Conservation (phyloP, 495 filamentous ascomycete species). For the Podospora conica region DNA sequence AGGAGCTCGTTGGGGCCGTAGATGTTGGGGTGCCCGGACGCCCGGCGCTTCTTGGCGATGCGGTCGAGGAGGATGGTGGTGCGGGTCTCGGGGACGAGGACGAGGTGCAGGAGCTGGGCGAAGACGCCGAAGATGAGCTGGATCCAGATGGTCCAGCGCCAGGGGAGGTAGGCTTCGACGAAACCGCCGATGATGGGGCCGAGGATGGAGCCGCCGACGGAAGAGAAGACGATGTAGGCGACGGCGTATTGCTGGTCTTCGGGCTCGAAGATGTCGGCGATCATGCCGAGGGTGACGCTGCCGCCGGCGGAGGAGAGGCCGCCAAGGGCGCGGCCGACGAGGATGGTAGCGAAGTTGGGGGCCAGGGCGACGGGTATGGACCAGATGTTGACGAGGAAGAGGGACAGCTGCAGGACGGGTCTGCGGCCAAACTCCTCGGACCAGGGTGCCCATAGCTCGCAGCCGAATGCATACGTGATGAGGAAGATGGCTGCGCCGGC, state of each 20-base stretch:
- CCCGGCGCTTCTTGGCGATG: slow-evolving; percentile 58
- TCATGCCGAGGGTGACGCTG: slow-evolving; percentile 76
- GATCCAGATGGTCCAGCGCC: slow-evolving; percentile 78
- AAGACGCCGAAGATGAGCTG: slow-evolving; percentile 67
- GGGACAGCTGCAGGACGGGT: slow-evolving; percentile 62
- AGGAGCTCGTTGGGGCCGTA: slow-evolving; percentile 59
- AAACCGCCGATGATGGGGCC: slow-evolving; percentile 79
- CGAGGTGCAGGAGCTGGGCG: slow-evolving; percentile 59
- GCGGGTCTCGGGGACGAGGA: slow-evolving; percentile 65
- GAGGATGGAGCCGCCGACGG: slow-evolving; percentile 66
- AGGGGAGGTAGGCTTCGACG: slow-evolving; percentile 56
- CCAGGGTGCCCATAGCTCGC: slow-evolving; percentile 80
- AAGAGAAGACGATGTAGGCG: slow-evolving; percentile 69
- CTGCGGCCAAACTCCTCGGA: slow-evolving; percentile 72
- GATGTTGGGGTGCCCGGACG: slow-evolving; percentile 47
- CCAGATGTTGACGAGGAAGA: slow-evolving; percentile 69
- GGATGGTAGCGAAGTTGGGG: slow-evolving; percentile 59
- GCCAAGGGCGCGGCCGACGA: slow-evolving; percentile 61
- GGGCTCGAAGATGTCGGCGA: slow-evolving; percentile 72
- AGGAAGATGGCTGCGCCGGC: slow-evolving; percentile 66
- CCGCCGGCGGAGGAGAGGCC: slow-evolving; percentile 70
- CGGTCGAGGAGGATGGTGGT: slow-evolving; percentile 60
- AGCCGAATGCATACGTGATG: slow-evolving; percentile 69
- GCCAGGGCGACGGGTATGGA: slow-evolving; percentile 66
- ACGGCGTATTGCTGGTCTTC: slow-evolving; percentile 69